Conservation (phyloP, 1,139 yeast species). For the Candida frijolesensis region DNA sequence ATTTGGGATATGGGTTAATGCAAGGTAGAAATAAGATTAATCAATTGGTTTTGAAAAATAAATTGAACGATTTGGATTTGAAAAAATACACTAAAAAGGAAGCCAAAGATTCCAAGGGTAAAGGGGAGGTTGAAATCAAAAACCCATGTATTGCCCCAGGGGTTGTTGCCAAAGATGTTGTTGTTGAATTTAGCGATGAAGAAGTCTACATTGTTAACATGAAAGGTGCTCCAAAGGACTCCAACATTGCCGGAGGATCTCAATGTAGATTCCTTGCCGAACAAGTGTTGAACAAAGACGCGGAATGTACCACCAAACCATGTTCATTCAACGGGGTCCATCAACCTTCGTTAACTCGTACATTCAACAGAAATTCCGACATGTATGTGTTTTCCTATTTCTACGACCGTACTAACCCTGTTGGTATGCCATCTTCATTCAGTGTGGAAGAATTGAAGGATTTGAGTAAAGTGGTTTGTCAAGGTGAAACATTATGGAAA, state of each 20-base stretch:
- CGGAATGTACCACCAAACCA: constrained; percentile 70
- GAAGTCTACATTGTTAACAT: constrained; percentile 65
- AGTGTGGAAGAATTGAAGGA: constrained; percentile 82
- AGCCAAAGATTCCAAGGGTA: constrained; percentile 34
- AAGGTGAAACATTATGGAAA: constrained; percentile 76
- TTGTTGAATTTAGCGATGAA: constrained; percentile 53
- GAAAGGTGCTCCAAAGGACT: constrained; percentile 59
- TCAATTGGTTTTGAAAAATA: constrained; percentile 53
- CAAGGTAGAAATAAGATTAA: constrained; percentile 88
- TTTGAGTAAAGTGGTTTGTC: constrained; percentile 81
- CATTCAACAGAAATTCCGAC: constrained; percentile 72
- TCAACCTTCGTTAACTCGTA: constrained; percentile 83
- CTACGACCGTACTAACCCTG: constrained; percentile 89
- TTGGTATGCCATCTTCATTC: constrained; percentile 92
- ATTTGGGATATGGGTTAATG: constrained; percentile 93
- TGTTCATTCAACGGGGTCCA: constrained; percentile 97
- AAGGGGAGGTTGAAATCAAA: constrained; percentile 43
- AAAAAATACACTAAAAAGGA: constrained; percentile 32
- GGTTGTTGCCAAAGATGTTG: constrained; percentile 51
- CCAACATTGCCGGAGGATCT: constrained; percentile 33
- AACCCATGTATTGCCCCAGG: constrained; percentile 93
- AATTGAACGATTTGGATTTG: constrained; percentile 30
- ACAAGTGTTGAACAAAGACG: constrained; percentile 77
- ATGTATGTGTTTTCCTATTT: constrained; percentile 90
- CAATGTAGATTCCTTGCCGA: constrained; percentile 90